Evolutionary conservation across 2,329 filamentous ascomycete species (phyloP).

Genomic region (Arthroderma sp.): DNA sequence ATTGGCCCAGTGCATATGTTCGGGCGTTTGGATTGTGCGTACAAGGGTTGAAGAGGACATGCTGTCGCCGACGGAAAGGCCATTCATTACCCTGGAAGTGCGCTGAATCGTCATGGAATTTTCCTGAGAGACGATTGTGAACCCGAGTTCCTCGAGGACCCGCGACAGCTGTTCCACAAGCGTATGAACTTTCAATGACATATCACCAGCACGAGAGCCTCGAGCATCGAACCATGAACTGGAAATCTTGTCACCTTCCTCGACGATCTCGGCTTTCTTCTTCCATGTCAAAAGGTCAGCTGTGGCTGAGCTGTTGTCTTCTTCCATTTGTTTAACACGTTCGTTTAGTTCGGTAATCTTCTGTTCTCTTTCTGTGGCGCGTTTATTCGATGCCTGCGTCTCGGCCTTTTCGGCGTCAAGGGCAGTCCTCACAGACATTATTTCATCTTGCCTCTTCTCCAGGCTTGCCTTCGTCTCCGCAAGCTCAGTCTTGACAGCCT

Average conservation of each 20-base stretch:
- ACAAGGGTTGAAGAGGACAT: slow-evolving; percentile 26
- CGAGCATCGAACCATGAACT: slow-evolving; percentile 55
- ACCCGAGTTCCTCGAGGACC: slow-evolving; percentile 77
- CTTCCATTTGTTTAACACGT: slow-evolving; percentile 61
- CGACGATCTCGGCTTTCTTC: slow-evolving; percentile 40
- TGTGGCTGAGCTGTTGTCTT: slow-evolving; percentile 62
- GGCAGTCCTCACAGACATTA: slow-evolving; percentile 55
- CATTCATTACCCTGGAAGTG: slow-evolving; percentile 42
- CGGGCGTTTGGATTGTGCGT: slow-evolving; percentile 47
- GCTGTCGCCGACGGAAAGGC: slow-evolving; percentile 25
- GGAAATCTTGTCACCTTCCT: slow-evolving; percentile 24
- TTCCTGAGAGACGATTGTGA: slow-evolving; percentile 63
- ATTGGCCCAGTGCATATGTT: slow-evolving; percentile 71
- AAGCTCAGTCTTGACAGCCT: slow-evolving; percentile 37
- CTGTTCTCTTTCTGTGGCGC: slow-evolving; percentile 62
- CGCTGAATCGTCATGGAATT: slow-evolving; percentile 65
- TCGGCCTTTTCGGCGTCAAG: slow-evolving; percentile 75
- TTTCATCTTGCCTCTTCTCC: slow-evolving; percentile 56
- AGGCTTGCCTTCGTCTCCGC: slow-evolving; percentile 40
- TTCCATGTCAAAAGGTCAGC: slow-evolving; percentile 60
- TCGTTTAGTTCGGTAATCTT: slow-evolving; percentile 56
- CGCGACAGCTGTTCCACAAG: slow-evolving; percentile 75
- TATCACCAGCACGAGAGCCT: slow-evolving; percentile 61
- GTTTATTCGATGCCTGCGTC: slow-evolving; percentile 63
- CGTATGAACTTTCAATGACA: slow-evolving; percentile 69